Conservation (phyloP, 805 yeast genomes). For the Candida pseudofarinosa region DNA sequence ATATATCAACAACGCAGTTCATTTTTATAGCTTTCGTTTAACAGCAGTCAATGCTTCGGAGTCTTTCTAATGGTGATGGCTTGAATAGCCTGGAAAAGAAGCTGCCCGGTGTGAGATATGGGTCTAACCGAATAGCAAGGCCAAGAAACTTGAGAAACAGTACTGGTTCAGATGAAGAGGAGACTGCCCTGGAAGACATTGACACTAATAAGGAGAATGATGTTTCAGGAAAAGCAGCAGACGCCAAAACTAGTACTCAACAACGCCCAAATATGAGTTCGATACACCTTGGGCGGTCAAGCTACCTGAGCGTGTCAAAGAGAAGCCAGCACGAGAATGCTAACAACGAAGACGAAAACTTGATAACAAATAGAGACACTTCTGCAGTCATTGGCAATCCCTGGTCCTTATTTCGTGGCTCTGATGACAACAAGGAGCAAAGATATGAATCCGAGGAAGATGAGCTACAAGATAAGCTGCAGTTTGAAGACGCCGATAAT, state of each 20-base stretch:
- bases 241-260: neutral
- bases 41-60: neutral
- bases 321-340: neutral
- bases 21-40: too few species aligned
- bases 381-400: constrained; percentile 29
- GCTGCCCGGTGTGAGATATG: neutral
- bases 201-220: neutral
- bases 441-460: constrained; percentile 29
- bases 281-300: neutral
- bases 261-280: neutral
- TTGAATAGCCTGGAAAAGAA: neutral
- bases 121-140: neutral
- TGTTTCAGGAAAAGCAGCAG: neutral
- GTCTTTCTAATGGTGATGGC: neutral
- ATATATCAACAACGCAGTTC: neutral
- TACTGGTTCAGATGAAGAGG: neutral
- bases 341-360: neutral
- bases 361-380: constrained; percentile 8
- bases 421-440: constrained; percentile 27
- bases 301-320: neutral
- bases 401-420: constrained; percentile 25
- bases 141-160: neutral
- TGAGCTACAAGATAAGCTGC: constrained; percentile 17
- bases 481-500: neutral
- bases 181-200: neutral